These are phyloP conservation scores for Phlebopus sp. DNA, from an alignment of 1,284 basidiomycete genomes.

Conservation along the genomic window DNA sequence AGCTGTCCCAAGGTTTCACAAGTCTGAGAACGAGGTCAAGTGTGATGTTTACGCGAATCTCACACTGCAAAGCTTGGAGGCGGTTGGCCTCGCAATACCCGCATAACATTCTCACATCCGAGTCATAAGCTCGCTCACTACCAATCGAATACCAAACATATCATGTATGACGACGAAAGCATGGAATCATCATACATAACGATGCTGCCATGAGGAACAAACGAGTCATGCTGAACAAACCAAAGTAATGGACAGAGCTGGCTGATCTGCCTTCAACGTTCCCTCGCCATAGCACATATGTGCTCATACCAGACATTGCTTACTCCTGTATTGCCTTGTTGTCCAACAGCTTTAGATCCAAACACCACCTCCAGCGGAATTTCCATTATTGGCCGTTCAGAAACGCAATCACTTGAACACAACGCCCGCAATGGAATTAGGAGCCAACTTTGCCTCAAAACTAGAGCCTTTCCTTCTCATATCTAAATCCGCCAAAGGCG, in stretches of 20 bases:
- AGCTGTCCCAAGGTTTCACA: constrained; percentile 15
- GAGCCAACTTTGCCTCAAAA: constrained; percentile 54
- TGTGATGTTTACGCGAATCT: neutral
- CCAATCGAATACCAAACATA: neutral
- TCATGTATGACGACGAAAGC: neutral
- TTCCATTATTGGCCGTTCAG: constrained; percentile 2
- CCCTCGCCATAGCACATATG: no score
- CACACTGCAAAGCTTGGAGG: neutral
- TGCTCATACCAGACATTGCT: neutral
- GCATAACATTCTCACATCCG: neutral
- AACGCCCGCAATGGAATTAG: constrained; percentile 43
- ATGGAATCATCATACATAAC: neutral
- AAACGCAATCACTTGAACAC: neutral
- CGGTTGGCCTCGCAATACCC: neutral
- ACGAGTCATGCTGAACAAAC: neutral
- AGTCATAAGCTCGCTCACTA: neutral
- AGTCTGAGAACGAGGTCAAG: constrained; percentile 15
- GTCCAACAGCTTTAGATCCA: constrained; percentile 9
- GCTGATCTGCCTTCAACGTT: no score
- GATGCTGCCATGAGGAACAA: neutral
- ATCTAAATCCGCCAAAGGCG: constrained; percentile 86
- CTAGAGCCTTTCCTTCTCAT: constrained; percentile 89
- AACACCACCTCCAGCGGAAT: constrained; percentile 13
- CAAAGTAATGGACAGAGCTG: no score
- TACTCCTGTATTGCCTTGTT: neutral